These are phyloP conservation scores for Suillus occidentalis DNA, from an alignment of 768 basidiomycete genomes.

Conservation along the genomic window DNA sequence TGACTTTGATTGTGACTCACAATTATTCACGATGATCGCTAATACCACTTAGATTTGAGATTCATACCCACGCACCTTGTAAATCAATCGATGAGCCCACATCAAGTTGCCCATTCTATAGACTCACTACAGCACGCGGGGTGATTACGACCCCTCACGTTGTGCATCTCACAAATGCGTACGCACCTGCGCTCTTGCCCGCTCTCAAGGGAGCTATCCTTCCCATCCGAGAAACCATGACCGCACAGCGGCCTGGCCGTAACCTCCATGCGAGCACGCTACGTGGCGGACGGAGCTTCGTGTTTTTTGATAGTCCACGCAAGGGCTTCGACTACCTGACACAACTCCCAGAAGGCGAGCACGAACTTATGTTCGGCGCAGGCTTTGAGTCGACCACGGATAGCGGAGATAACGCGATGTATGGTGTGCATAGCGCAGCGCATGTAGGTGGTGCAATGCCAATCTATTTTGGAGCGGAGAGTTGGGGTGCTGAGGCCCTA, in stretches of 20 bases:
- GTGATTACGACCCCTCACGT: constrained; percentile 40
- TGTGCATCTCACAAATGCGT: constrained; percentile 58
- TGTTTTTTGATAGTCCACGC: constrained; percentile 50
- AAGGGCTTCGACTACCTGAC: constrained; percentile 67
- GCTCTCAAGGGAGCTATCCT: constrained; percentile 33
- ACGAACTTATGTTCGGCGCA: constrained; percentile 69
- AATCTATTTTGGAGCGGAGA: constrained; percentile 48
- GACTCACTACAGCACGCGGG: constrained; percentile 44
- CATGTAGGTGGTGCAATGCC: constrained; percentile 52
- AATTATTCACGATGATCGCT: constrained; percentile 7
- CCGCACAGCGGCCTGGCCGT: constrained; percentile 58
- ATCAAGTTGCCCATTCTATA: constrained; percentile 31
- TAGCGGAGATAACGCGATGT: constrained; percentile 24
- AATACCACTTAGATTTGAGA: constrained; percentile 30
- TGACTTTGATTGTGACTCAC: constrained; percentile 13
- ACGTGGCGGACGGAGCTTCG: constrained; percentile 48
- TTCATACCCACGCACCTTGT: constrained; percentile 48
- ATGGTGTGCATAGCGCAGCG: constrained; percentile 36
- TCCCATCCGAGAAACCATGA: constrained; percentile 54
- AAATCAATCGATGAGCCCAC: constrained; percentile 33
- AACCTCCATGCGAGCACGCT: constrained; percentile 21
- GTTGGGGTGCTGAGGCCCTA: constrained; percentile 43
- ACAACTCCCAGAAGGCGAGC: constrained; percentile 48
- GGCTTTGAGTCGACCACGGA: constrained; percentile 37
- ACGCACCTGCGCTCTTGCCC: constrained; percentile 47